Evolutionary conservation across 495 filamentous ascomycete species (phyloP).

Genomic region (Penicillium ochrochloron): DNA sequence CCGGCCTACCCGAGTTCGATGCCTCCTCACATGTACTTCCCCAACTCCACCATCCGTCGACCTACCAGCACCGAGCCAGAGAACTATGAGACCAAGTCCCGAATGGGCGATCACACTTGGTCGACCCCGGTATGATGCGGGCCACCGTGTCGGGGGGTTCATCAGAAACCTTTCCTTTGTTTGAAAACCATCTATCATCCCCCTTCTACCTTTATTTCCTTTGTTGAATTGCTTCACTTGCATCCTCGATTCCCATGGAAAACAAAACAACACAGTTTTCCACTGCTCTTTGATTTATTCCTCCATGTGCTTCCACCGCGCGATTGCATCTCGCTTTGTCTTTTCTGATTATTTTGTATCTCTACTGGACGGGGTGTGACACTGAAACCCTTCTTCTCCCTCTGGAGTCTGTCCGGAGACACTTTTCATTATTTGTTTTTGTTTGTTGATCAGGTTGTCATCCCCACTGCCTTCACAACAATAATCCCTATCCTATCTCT

Average conservation of each 20-base stretch:
- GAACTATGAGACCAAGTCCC: slow-evolving; percentile 66
- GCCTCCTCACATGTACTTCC: slow-evolving; percentile 68
- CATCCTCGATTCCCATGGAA: slow-evolving; percentile 34
- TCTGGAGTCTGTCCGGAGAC: slow-evolving; percentile 36
- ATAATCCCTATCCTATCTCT: slow-evolving; percentile 14
- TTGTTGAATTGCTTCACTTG: slow-evolving; percentile 31
- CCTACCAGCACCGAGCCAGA: slow-evolving; percentile 74
- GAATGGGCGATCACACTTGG: slow-evolving; percentile 47
- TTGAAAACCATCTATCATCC: slow-evolving; percentile 9
- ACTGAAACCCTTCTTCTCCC: slow-evolving; percentile 14
- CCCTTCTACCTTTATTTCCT: slow-evolving; percentile 25
- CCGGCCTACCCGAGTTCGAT: slow-evolving; percentile 58
- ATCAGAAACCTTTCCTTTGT: slow-evolving; percentile 12
- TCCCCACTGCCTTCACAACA: slow-evolving; percentile 15
- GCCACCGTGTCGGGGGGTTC: not conserved
- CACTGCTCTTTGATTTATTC: slow-evolving; percentile 24
- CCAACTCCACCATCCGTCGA: slow-evolving; percentile 64
- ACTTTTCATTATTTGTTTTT: slow-evolving; percentile 21
- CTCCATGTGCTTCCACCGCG: slow-evolving; percentile 12
- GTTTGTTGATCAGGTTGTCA: slow-evolving; percentile 24
- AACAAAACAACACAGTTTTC: slow-evolving; percentile 23
- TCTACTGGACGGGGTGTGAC: slow-evolving; percentile 33
- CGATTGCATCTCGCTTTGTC: slow-evolving; percentile 22
- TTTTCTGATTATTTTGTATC: slow-evolving; percentile 36
- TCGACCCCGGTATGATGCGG: slow-evolving; percentile 44